Evolutionary conservation across 129 eudicot genomes (phyloP), one percentile per base, ranked within the genome.

Genomic region (Arctium minus): DNA sequence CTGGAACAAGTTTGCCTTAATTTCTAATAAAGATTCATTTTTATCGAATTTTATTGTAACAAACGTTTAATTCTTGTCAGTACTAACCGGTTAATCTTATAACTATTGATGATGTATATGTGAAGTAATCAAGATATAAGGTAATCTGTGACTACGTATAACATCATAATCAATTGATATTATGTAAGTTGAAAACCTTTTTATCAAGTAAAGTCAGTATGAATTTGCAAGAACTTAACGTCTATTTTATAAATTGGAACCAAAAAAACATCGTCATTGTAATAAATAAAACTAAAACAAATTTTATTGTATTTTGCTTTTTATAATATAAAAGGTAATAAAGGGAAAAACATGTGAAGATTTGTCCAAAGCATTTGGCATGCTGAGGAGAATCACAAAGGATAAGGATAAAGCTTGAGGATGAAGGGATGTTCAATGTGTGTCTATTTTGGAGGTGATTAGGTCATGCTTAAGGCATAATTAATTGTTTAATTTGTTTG

Each of bases 341-440:
- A 84, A 78, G 83, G 56, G 39, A 40, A 70, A 83, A 64, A 76
- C 87, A 84, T 84, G 87, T 75, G 74, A 84, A 64, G 75, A 42
- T 70, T 70, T 48, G 76, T 73, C 72, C 87, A 79, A 73, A 73
- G 76, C 74, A 73, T 79, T 72, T 74, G 79, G 84, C 87, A 84
- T 84, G 87, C 87, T 22, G 65, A 65, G 29, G 74, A 17, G 87
- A 84, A 84, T 84, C 83, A 79, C 48, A 73, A 65, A 67, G 4
- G 32, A 67, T 67, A 53, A 53, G 80, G 87, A 73, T 84, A 73
- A 79, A 56, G 80, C 87, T 84, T 84, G 27, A 73, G 80, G 56
- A 64, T 35, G 76, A 84, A 84, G 84, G 64, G 7, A 84, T 73
- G 84, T 74, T 68, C 87, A 11, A 12, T 46, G 62, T 15, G 2